Conservation (phyloP, 2,329 filamentous ascomycete genomes). For the Dryadomyces quercus-mongolicae region DNA sequence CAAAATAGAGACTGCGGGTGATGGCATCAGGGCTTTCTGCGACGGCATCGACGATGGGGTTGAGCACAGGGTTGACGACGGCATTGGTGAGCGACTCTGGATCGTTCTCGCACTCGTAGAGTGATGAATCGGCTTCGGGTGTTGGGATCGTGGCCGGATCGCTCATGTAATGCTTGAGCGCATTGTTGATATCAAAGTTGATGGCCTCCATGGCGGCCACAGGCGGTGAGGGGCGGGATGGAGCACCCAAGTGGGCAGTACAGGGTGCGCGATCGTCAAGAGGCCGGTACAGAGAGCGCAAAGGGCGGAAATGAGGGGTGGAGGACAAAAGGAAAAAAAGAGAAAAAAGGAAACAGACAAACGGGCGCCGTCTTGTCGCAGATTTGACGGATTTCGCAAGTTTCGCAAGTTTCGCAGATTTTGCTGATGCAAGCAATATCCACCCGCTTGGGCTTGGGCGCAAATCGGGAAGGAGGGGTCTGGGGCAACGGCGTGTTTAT, state of each 20-base stretch:
- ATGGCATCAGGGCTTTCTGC: slow-evolving; percentile 88
- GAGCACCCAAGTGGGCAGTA: no score
- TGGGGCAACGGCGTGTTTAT: slow-evolving; percentile 21
- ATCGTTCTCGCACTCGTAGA: slow-evolving; percentile 88
- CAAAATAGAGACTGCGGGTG: slow-evolving; percentile 64
- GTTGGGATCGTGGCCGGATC: slow-evolving; percentile 76
- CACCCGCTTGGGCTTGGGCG: background rate
- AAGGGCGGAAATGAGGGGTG: background rate
- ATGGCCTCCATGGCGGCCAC: slow-evolving; percentile 55
- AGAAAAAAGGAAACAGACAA: background rate
- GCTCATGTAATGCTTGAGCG: slow-evolving; percentile 92
- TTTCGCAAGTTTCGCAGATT: background rate
- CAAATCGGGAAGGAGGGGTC: background rate
- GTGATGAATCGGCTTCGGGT: slow-evolving; percentile 68
- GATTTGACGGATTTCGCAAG: background rate
- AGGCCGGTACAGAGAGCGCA: background rate
- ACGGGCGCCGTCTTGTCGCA: background rate
- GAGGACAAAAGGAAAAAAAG: background rate
- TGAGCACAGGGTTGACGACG: slow-evolving; percentile 73
- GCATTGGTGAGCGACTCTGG: slow-evolving; percentile 69
- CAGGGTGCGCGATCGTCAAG: background rate
- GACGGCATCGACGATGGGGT: slow-evolving; percentile 84
- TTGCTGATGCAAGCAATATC: background rate
- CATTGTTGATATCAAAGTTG: slow-evolving; percentile 91
- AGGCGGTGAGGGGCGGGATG: background rate